Base-by-base conservation (phyloP, 352 stramenopile species). In the Poterioochromonas sp. region DNA sequence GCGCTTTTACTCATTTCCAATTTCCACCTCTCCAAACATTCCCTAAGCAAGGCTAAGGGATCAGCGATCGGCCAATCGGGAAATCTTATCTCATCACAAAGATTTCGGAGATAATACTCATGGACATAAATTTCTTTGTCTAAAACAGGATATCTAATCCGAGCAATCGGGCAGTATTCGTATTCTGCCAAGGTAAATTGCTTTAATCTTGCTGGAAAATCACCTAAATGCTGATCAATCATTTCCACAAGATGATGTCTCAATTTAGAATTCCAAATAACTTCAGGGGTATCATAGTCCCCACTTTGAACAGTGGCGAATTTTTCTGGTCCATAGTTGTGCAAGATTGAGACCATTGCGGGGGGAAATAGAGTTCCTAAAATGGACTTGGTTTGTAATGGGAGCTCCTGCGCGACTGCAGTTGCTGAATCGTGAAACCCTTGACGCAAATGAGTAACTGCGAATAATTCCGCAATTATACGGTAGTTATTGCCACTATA, bases 211-310 rank as follows among this genome's bases (percentile, higher is more conserved):
- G 89, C 86, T 18, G 91, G 83, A 84, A 95, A 97, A 81, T 97
- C 92, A 58, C 90, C 85, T n/a, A 97, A 80, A 84, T 98, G 93
- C 18, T 91, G 86, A 0, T 89, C 68, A 44, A 95, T 92, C 83
- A 90, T 88, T 15, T 90, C 84, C 37, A 93, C 88, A 0, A 97
- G 80, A 74, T 95, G 87, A 29, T 87, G 86, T 12, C 91, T 86
- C 93, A 97, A 97, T 0, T 90, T 84, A n/a, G 84, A 78, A 78
- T 85, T 95, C 94, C 94, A 98, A 80, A 98, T 93, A 1, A 97
- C 92, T 58, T 93, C 86, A 29, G 93, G 91, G 0, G 91, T 96
- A 64, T 90, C 83, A 29, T 89, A 85, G 41, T 92, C 85, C 26
- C 90, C 87, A 40, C 86, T 89, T 73, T 97, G 96, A 5, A 95